Conservation (phyloP, 192 early-diverging fungal species). For the Coemansia sp. region DNA sequence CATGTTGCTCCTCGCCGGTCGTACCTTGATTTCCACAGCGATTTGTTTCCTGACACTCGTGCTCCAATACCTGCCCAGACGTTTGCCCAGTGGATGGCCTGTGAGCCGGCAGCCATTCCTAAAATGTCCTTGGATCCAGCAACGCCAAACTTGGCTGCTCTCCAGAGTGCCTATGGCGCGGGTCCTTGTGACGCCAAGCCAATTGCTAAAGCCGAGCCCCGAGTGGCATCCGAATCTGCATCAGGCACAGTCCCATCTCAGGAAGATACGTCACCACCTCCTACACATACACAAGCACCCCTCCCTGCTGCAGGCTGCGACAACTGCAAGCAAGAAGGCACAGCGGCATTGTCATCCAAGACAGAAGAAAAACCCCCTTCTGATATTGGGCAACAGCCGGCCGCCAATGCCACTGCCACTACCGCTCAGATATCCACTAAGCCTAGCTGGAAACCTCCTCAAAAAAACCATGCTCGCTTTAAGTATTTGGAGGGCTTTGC, state of each 20-base stretch:
- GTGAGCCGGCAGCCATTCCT: slow-evolving; percentile 42
- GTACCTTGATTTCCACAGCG: slow-evolving; percentile 79
- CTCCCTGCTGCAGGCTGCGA: too few species aligned
- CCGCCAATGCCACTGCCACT: not conserved
- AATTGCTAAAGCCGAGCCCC: too few species aligned
- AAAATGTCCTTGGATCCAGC: slow-evolving; percentile 37
- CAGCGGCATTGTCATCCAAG: too few species aligned
- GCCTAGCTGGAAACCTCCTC: slow-evolving; percentile 4
- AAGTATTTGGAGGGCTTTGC: slow-evolving; percentile 60
- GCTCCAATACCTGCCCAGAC: slow-evolving; percentile 55
- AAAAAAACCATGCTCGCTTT: slow-evolving; percentile 45
- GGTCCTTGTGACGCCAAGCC: too few species aligned
- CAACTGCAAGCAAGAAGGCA: too few species aligned
- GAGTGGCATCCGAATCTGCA: too few species aligned
- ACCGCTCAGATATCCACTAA: not conserved
- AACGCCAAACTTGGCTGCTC: slow-evolving; percentile 15
- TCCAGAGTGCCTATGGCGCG: not conserved
- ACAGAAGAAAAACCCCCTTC: too few species aligned
- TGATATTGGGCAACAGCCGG: not conserved
- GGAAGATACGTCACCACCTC: too few species aligned
- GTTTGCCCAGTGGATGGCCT: slow-evolving; percentile 59
- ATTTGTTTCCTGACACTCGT: slow-evolving; percentile 84
- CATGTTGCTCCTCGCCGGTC: slow-evolving; percentile 64
- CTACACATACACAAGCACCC: too few species aligned
- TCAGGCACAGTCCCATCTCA: too few species aligned